Conservation (phyloP, 2,329 filamentous ascomycete genomes). For the Curvularia verruculosa region DNA sequence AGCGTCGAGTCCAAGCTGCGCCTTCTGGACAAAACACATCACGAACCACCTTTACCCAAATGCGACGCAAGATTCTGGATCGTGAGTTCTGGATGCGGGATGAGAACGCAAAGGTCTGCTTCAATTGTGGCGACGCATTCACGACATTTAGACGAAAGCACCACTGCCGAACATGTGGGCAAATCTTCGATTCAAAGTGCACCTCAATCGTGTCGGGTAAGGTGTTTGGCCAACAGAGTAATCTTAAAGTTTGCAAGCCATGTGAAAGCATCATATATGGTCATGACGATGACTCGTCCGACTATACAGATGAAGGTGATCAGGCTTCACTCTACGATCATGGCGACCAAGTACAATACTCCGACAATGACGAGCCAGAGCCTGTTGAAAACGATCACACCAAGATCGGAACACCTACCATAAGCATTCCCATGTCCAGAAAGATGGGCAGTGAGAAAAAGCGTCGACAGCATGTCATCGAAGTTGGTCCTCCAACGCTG, state of each 20-base stretch:
- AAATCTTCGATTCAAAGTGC: conserved; percentile 97
- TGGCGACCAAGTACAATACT: conserved; percentile 30
- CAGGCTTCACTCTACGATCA: conserved; percentile 62
- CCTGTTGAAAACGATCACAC: conserved; percentile 48
- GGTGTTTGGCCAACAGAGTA: conserved; percentile 84
- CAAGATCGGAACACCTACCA: conserved; percentile 62
- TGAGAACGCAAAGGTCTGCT: conserved; percentile 97
- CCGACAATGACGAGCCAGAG: conserved; percentile 33
- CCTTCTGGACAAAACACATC: conserved; percentile 50
- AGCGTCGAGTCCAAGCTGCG: conserved; percentile 26
- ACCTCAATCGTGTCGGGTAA: conserved; percentile 88
- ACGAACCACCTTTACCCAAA: conserved; percentile 56
- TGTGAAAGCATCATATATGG: conserved; percentile 91
- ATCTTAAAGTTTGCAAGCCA: conserved; percentile 87
- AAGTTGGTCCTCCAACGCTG: conserved; percentile 77
- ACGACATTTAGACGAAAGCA: conserved; percentile 95
- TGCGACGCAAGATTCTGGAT: conserved; percentile 85
- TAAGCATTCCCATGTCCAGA: conserved; percentile 69
- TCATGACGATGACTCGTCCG: conserved; percentile 88
- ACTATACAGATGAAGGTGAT: conserved; percentile 82
- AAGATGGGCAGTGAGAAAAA: conserved; percentile 76
- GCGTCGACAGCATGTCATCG: conserved; percentile 83
- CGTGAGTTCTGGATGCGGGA: conserved; percentile 99
- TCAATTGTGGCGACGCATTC: conserved; percentile 87
- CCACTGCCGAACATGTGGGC: conserved; percentile 93